A percentile compares a stretch with the other conserved stretches of the same genome.
phyloP scores from a whole-genome alignment of 106 monocot genomes.

The Allium sativum region DNA sequence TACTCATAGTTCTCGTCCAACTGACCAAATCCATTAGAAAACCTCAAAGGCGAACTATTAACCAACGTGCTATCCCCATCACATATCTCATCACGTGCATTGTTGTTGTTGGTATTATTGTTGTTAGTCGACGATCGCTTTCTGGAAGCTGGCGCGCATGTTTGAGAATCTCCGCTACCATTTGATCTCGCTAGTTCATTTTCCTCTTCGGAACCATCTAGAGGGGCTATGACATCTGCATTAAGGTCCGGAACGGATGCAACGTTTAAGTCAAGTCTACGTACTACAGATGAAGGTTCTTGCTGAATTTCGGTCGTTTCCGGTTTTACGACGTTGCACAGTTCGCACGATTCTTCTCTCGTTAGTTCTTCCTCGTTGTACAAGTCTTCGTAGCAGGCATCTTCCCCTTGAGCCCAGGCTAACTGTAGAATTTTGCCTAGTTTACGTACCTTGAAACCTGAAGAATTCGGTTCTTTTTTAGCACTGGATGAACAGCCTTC shows the following conservation, averaged over 20 bases:
- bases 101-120: background rate
- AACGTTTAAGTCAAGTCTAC: constrained; percentile 58
- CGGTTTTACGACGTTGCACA: constrained; percentile 14
- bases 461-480: constrained; percentile 36
- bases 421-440: constrained; percentile 59
- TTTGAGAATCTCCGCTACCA: constrained; percentile 62
- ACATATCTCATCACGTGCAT: constrained; percentile 26
- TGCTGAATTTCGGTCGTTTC: constrained; percentile 30
- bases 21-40: constrained; percentile 30
- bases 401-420: constrained; percentile 80
- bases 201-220: constrained; percentile 43
- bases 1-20: constrained; percentile 84
- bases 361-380: constrained; percentile 56
- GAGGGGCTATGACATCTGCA: constrained; percentile 32
- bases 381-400: constrained; percentile 49
- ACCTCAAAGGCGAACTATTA: constrained; percentile 28
- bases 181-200: constrained; percentile 28
- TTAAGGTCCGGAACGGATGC: constrained; percentile 84
- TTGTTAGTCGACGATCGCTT: constrained; percentile 9
- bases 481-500: constrained; percentile 33
- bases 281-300: constrained; percentile 20
- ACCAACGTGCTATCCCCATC: constrained; percentile 64
- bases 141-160: constrained; percentile 37
- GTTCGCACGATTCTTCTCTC: constrained; percentile 47
- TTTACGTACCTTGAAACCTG: constrained; percentile 80